Conservation (phyloP, 352 stramenopile genomes). For the Globisporangium nagaii region DNA sequence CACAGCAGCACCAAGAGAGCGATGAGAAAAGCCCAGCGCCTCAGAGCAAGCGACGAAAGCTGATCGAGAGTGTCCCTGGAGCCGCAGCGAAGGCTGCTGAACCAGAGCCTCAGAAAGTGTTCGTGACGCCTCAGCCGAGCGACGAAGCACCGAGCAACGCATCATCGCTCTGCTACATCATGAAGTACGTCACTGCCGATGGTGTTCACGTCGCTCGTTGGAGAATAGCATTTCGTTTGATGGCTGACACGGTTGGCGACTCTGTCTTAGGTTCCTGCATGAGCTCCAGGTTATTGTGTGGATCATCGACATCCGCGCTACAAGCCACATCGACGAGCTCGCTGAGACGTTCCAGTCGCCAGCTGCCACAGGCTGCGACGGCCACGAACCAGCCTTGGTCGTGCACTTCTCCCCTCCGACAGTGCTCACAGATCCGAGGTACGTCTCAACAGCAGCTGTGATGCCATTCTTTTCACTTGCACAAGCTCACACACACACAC, state of each 20-base stretch:
- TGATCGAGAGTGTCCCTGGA: slow-evolving; percentile 17
- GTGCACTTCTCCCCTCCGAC: slow-evolving; percentile 45
- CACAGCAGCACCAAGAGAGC: not conserved
- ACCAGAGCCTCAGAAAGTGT: not conserved
- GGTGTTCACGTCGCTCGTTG: not conserved
- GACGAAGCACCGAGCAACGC: not conserved
- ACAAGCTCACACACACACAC: no score
- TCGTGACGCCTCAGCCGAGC: not conserved
- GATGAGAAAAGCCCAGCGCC: not conserved
- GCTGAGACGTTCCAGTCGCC: slow-evolving; percentile 11
- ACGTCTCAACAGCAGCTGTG: no score
- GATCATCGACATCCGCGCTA: slow-evolving; percentile 46
- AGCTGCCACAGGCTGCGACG: slow-evolving; percentile 11
- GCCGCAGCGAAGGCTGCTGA: slow-evolving; percentile 8
- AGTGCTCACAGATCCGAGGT: slow-evolving; percentile 24
- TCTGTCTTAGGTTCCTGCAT: slow-evolving; percentile 14
- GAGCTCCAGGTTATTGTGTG: slow-evolving; percentile 37
- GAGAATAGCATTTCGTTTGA: not conserved
- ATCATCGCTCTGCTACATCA: slow-evolving; percentile 23
- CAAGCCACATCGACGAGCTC: slow-evolving; percentile 24
- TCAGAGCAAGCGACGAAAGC: slow-evolving; percentile 9
- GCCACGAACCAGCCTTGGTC: slow-evolving; percentile 40
- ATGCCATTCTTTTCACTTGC: no score
- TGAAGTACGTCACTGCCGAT: slow-evolving; percentile 16
- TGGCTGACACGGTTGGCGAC: not conserved